Percentiles rank a stretch among this genome's conserved stretches.
Evolutionary conservation across 23 red algal species (phyloP).

Genomic region (Gracilariopsis chorda): DNA sequence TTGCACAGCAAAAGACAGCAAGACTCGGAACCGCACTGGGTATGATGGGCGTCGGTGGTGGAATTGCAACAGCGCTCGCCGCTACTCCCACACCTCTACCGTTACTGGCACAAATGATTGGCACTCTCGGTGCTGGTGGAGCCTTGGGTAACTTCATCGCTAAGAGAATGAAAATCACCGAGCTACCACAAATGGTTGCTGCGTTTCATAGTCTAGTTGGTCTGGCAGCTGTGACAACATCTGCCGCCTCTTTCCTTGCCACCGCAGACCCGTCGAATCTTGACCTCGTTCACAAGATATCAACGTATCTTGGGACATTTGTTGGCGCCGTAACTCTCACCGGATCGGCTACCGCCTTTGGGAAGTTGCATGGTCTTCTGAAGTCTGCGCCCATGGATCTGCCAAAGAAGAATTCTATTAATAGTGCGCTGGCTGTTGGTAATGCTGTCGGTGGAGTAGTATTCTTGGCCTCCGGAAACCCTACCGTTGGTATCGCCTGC

Average conservation of each 20-base stretch:
- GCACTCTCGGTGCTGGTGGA: slow-evolving; percentile 49
- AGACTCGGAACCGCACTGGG: slow-evolving; percentile 50
- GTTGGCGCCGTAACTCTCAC: slow-evolving; percentile 73
- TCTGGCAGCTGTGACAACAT: slow-evolving; percentile 70
- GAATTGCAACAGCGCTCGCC: slow-evolving; percentile 56
- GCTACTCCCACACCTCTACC: slow-evolving; percentile 48
- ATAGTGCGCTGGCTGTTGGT: slow-evolving; percentile 32
- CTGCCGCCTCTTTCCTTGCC: slow-evolving; percentile 68
- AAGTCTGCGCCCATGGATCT: slow-evolving; percentile 45
- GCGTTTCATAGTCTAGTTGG: slow-evolving; percentile 78
- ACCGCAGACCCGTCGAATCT: slow-evolving; percentile 38
- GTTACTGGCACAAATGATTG: slow-evolving; percentile 39
- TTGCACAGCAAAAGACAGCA: slow-evolving; percentile 69
- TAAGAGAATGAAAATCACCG: slow-evolving; percentile 60
- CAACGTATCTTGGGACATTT: slow-evolving; percentile 57
- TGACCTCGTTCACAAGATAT: slow-evolving; percentile 66
- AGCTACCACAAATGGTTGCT: slow-evolving; percentile 75
- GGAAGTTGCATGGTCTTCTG: slow-evolving; percentile 68
- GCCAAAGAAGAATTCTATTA: slow-evolving; percentile 59
- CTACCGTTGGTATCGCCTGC: slow-evolving; percentile 28
- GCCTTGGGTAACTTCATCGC: slow-evolving; percentile 41
- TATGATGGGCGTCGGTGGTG: slow-evolving; percentile 60
- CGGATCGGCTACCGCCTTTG: slow-evolving; percentile 70
- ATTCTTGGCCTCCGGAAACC: slow-evolving; percentile 63
- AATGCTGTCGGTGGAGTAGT: slow-evolving; percentile 42